Evolutionary conservation across 2,329 filamentous ascomycete species (phyloP), one percentile per base, ranked within the genome.

Genomic region (Xylaria sp.): DNA sequence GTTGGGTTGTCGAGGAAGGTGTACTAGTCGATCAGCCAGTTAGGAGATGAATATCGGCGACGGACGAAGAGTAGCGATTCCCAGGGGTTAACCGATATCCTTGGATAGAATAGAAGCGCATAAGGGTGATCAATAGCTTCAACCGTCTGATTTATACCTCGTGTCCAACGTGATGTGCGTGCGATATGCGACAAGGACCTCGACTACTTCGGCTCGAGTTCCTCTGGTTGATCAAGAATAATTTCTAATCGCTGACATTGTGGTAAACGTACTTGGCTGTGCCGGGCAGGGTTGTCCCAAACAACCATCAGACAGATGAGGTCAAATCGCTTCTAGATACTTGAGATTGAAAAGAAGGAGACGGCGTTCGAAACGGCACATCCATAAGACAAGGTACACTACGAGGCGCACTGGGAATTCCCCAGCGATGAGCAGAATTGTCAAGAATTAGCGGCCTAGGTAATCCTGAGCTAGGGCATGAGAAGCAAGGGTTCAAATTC

Each of bases 301-400:
- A 83, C 81, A 82, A 79, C 79, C 77, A 81, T 82, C 81, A 83
- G 81, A 81, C 81, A 77, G 72, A 76, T 70, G 72, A 76, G 71
- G 69, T 66, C 69, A 71, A 72, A 66, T 49, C 64, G 71, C 65
- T 72, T 57, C 38, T 31, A 58, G 45, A 58, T 27, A 27, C 36
- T 59, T 36, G 55, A 63, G 5, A 17, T 62, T 38, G 44, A 53
- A 57, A 51, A 53, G 56, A 66, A 65, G 61, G 61, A 42, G 61
- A 57, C 53, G 39, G 7, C 45, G 55, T 51, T 59, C 65, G 65
- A 69, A 67, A 67, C 65, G 31, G 25, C 6, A 61, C 36, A 58
- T 42, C 33, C 29, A 36, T 39, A 51, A 49, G 17, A 33, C 51
- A 54, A 47, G 57, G 54, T 33, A 54, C 22, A 42, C 49, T 45